These are phyloP conservation scores for Arthroderma sp. DNA, from an alignment of 2,329 filamentous ascomycete genomes.

Conservation along the genomic window DNA sequence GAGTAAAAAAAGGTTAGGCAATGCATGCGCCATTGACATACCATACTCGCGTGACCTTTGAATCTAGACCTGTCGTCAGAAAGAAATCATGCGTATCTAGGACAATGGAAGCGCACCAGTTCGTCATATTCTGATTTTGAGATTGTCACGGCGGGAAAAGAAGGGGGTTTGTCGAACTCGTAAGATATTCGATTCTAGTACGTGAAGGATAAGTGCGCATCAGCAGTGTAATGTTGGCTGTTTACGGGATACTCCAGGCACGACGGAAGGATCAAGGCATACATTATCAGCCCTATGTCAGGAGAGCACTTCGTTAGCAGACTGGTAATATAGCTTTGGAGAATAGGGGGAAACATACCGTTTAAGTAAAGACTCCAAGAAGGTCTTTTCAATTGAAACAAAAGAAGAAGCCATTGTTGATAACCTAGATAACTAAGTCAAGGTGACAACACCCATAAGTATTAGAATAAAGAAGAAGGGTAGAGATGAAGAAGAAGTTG, in stretches of 20 bases:
- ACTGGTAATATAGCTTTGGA: background rate
- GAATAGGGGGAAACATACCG: conserved; percentile 35
- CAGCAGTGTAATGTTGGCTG: background rate
- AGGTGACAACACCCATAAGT: too few relatives aligned
- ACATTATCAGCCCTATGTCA: conserved; percentile 5
- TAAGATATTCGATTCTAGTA: conserved; percentile 10
- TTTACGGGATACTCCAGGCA: background rate
- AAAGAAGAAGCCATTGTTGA: conserved; percentile 21
- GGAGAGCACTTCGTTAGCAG: too few relatives aligned
- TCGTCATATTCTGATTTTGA: conserved; percentile 48
- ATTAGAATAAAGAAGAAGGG: too few relatives aligned
- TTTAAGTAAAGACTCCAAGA: conserved; percentile 49
- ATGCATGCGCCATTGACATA: conserved; percentile 9
- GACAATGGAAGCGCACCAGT: conserved; percentile 34
- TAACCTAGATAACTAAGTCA: too few relatives aligned
- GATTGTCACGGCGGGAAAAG: conserved; percentile 39
- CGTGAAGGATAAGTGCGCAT: background rate
- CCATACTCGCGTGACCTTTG: conserved; percentile 18
- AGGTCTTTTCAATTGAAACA: conserved; percentile 46
- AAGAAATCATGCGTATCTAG: conserved; percentile 5
- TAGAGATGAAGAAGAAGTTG: too few relatives aligned
- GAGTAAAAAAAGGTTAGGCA: too few relatives aligned
- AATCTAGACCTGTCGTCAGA: conserved; percentile 12
- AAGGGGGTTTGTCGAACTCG: conserved; percentile 24
- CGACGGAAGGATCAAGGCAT: background rate